Evolutionary conservation across 2,329 filamentous ascomycete genomes (phyloP).

Genomic region (Aspergillus sp.): DNA sequence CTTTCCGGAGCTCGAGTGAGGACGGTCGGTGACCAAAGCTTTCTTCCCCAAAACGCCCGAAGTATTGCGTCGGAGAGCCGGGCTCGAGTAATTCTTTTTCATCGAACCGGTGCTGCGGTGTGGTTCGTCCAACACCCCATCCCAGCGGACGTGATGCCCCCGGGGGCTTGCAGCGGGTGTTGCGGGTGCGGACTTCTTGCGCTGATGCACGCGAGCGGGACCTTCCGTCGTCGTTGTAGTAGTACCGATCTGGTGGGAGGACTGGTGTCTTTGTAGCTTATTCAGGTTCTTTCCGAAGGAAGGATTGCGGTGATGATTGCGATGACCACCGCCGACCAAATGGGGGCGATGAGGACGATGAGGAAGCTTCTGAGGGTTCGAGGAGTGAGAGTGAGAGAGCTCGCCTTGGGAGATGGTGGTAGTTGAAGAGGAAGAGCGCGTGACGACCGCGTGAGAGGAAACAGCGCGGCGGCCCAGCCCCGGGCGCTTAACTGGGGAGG

Average conservation of each 20-base stretch:
- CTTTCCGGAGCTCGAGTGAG: slow-evolving; percentile 38
- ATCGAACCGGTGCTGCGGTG: slow-evolving; percentile 40
- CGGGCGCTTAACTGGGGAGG: slow-evolving; percentile 44
- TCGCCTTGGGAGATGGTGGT: slow-evolving; percentile 26
- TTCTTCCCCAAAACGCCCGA: slow-evolving; percentile 44
- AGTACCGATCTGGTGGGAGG: slow-evolving; percentile 34
- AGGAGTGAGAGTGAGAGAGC: slow-evolving; percentile 30
- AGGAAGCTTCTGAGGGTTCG: slow-evolving; percentile 35
- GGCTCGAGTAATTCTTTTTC: slow-evolving; percentile 50
- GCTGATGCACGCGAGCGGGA: slow-evolving; percentile 43
- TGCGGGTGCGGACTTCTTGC: slow-evolving; percentile 49
- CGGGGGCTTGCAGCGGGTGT: slow-evolving; percentile 48
- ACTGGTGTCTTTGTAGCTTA: slow-evolving; percentile 43
- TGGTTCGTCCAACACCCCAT: slow-evolving; percentile 40
- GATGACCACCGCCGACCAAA: slow-evolving; percentile 42
- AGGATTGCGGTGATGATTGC: slow-evolving; percentile 44
- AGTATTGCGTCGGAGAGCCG: slow-evolving; percentile 42
- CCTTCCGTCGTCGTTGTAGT: slow-evolving; percentile 29
- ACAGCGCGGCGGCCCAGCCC: slow-evolving; percentile 43
- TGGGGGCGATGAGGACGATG: slow-evolving; percentile 45
- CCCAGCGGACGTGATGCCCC: slow-evolving; percentile 44
- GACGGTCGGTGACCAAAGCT: slow-evolving; percentile 36
- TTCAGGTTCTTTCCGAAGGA: slow-evolving; percentile 49
- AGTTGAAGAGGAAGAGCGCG: slow-evolving; percentile 34
- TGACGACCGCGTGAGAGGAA: slow-evolving; percentile 44